Conservation (phyloP, 352 stramenopile species). For the Nothophytophthora sp. region DNA sequence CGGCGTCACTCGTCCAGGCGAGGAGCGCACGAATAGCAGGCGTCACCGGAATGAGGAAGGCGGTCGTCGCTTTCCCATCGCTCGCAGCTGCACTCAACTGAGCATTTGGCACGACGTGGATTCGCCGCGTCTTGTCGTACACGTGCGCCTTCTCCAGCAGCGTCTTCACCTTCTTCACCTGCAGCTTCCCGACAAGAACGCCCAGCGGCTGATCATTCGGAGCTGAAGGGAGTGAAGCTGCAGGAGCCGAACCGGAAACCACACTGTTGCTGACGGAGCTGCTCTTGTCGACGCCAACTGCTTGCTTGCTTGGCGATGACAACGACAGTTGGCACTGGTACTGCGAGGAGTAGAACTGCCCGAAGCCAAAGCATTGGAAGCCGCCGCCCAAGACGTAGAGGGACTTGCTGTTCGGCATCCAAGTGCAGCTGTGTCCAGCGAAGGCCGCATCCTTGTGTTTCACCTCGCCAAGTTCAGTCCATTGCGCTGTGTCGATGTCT, state of each 20-base stretch:
- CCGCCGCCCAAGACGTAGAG: conserved; percentile 69
- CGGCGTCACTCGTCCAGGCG: conserved; percentile 14
- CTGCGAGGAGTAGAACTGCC: conserved; percentile 71
- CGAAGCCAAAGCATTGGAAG: conserved; percentile 87
- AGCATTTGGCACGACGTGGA: conserved; percentile 34
- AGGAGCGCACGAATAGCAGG: conserved; percentile 33
- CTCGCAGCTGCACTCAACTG: conserved; percentile 6
- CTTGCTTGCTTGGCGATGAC: not conserved
- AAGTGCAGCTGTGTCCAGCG: conserved; percentile 54
- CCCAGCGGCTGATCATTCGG: conserved; percentile 30
- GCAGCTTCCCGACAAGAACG: conserved; percentile 54
- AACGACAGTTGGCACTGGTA: conserved; percentile 60
- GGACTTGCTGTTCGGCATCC: conserved; percentile 40
- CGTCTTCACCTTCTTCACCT: conserved; percentile 84
- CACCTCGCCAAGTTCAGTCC: conserved; percentile 55
- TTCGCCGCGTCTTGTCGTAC: conserved; percentile 83
- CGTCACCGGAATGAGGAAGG: conserved; percentile 70
- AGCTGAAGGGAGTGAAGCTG: not conserved
- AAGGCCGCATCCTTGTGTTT: conserved; percentile 50
- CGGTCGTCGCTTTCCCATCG: conserved; percentile 21
- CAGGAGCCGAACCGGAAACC: too few relatives aligned
- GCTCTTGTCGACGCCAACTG: conserved; percentile 3
- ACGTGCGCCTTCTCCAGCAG: conserved; percentile 55
- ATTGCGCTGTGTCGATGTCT: conserved; percentile 45
- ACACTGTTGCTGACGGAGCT: conserved; percentile 5